Conservation (phyloP, 2,329 filamentous ascomycete species). For the Epichloe sylvatica region DNA sequence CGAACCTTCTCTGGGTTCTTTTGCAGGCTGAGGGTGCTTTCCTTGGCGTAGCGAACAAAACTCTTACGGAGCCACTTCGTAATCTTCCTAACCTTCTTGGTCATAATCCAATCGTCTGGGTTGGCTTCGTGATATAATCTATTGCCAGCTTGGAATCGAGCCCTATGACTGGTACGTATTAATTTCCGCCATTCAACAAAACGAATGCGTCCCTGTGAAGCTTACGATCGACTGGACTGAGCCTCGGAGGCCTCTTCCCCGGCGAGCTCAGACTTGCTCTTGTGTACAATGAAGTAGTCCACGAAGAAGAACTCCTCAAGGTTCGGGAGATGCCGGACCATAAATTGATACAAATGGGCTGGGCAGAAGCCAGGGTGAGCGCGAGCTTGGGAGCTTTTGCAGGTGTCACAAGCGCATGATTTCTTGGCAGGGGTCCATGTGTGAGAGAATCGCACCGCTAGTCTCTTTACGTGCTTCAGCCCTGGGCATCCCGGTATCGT, state of each 20-base stretch:
- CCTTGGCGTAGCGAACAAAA: slow-evolving; percentile 24
- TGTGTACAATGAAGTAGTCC: slow-evolving; percentile 27
- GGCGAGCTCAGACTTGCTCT: slow-evolving; percentile 3
- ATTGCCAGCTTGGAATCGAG: slow-evolving; percentile 5
- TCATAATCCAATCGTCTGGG: slow-evolving; percentile 21
- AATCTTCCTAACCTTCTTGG: slow-evolving; percentile 21
- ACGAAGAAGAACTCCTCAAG: slow-evolving; percentile 31
- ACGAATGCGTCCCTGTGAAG: background rate
- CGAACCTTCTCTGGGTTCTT: slow-evolving; percentile 21
- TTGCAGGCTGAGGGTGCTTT: slow-evolving; percentile 19
- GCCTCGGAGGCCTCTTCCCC: background rate
- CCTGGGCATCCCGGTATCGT: slow-evolving; percentile 14
- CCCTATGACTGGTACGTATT: background rate
- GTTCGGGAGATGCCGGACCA: slow-evolving; percentile 26
- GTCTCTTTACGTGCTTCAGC: slow-evolving; percentile 21
- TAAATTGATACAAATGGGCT: slow-evolving; percentile 29
- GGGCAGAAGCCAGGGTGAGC: slow-evolving; percentile 19
- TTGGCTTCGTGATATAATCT: slow-evolving; percentile 21
- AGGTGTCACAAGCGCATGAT: slow-evolving; percentile 17
- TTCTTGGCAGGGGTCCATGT: slow-evolving; percentile 23
- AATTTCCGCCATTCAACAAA: no score
- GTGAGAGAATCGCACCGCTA: slow-evolving; percentile 29
- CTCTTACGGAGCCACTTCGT: slow-evolving; percentile 24
- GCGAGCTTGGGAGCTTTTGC: slow-evolving; percentile 18
- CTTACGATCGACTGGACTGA: background rate